Evolutionary conservation across 805 yeast species (phyloP).

Genomic region (Barnettozyma botsteinii): DNA sequence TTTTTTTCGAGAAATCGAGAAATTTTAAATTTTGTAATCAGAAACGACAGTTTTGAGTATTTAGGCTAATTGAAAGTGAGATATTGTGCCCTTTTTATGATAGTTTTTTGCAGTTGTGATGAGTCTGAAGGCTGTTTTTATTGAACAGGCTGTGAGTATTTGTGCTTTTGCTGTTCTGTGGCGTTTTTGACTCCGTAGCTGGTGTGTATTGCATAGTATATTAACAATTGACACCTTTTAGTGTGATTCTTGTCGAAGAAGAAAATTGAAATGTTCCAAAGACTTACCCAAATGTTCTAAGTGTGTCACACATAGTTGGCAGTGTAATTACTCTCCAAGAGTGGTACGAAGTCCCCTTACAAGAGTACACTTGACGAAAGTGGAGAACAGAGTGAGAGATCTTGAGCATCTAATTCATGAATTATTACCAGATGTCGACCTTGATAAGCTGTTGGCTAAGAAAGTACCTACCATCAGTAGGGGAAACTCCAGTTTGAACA

Average conservation of each 20-base stretch:
- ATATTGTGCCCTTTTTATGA: no score
- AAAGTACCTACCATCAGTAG: slow-evolving; percentile 5
- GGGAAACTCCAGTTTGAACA: slow-evolving; percentile 1
- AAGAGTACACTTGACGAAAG: slow-evolving; percentile 70
- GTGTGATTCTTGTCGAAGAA: slow-evolving; percentile 80
- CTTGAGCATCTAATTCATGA: slow-evolving; percentile 40
- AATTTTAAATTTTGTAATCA: no score
- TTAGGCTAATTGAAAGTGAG: no score
- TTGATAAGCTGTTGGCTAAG: slow-evolving; percentile 33
- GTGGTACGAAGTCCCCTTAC: slow-evolving; percentile 77
- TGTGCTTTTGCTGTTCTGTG: not conserved
- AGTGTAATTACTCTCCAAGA: slow-evolving; percentile 73
- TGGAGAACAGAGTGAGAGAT: slow-evolving; percentile 51
- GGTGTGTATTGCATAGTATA: not conserved
- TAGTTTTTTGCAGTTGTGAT: no score
- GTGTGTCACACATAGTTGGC: slow-evolving; percentile 67
- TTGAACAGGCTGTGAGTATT: slow-evolving; percentile 25
- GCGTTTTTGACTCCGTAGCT: not conserved
- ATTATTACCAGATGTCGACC: slow-evolving; percentile 40
- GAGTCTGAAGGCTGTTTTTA: slow-evolving; percentile 21
- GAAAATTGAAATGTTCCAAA: slow-evolving; percentile 78
- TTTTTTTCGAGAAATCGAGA: no score
- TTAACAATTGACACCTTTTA: slow-evolving; percentile 9
- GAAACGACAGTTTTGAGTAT: no score
- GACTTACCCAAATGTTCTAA: slow-evolving; percentile 71